Percentiles rank a stretch among this genome's conserved stretches.
phyloP scores from a whole-genome alignment of 345 rosid genomes.

The Rhizophora mangle region DNA sequence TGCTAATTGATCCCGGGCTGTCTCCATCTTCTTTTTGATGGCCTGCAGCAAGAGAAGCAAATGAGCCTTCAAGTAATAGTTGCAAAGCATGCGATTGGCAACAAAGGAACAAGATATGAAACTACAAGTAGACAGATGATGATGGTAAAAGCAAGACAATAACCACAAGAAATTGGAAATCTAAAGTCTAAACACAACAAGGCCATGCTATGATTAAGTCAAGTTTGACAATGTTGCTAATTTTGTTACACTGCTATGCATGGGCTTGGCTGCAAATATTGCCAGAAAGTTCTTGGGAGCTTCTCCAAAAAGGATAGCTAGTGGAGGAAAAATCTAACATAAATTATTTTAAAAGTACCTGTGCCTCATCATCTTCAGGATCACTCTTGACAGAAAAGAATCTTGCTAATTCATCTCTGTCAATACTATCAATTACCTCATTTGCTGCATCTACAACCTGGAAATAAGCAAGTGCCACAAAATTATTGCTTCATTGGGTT shows the following conservation, averaged over 20 bases:
- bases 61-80: not conserved
- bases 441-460: conserved; percentile 82
- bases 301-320: not conserved
- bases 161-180: not conserved
- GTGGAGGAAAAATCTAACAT: not conserved
- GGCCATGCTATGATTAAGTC: not conserved
- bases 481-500: not conserved
- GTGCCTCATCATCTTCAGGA: conserved; percentile 88
- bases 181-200: not conserved
- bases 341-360: conserved; percentile 49
- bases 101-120: not conserved
- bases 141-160: not conserved
- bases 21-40: conserved; percentile 77
- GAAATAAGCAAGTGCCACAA: conserved; percentile 12
- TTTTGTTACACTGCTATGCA: not conserved
- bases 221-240: not conserved
- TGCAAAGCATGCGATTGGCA: not conserved
- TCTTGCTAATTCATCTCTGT: conserved; percentile 71
- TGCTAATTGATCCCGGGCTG: conserved; percentile 72
- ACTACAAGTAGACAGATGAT: not conserved
- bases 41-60: conserved; percentile 33
- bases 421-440: conserved; percentile 70
- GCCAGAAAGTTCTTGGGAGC: not conserved
- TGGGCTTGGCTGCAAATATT: not conserved
- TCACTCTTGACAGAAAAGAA: conserved; percentile 65